phyloP scores from a whole-genome alignment of 805 yeast species.

The Debaryomyces prosopidis region DNA sequence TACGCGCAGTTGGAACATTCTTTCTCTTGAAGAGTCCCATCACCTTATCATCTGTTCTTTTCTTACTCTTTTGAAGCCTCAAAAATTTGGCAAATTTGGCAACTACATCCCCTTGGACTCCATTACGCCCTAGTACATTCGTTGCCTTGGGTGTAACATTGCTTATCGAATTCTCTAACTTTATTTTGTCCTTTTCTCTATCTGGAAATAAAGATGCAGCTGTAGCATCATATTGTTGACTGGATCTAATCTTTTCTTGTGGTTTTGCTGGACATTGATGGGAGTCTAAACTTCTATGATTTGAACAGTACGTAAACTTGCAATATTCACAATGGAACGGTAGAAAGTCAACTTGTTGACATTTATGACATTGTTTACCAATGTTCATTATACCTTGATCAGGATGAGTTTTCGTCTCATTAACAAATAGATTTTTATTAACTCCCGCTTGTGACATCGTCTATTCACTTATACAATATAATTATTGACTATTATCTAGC shows the following conservation, averaged over 20 bases:
- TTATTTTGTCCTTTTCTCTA: slow-evolving; percentile 40
- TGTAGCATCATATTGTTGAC: slow-evolving; percentile 26
- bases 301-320: slow-evolving; percentile 46
- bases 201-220: slow-evolving; percentile 55
- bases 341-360: slow-evolving; percentile 56
- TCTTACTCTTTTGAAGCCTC: slow-evolving; percentile 20
- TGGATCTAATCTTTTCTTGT: not conserved
- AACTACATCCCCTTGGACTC: slow-evolving; percentile 30
- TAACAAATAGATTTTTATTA: slow-evolving; percentile 20
- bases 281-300: slow-evolving; percentile 42
- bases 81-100: slow-evolving; percentile 27
- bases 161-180: slow-evolving; percentile 28
- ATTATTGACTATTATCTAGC: not conserved
- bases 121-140: slow-evolving; percentile 22
- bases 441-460: slow-evolving; percentile 8
- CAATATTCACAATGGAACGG: slow-evolving; percentile 58
- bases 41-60: slow-evolving; percentile 3
- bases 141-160: slow-evolving; percentile 20
- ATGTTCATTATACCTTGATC: slow-evolving; percentile 49
- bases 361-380: slow-evolving; percentile 56
- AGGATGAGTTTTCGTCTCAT: slow-evolving; percentile 16
- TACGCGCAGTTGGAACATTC: slow-evolving; percentile 3
- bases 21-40: slow-evolving; percentile 3
- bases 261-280: slow-evolving; percentile 31
- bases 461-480: not conserved